Percentiles rank a stretch among this genome's conserved stretches.
These are phyloP conservation scores for Russula lepida DNA, from an alignment of 768 basidiomycete species.

Conservation along the genomic window DNA sequence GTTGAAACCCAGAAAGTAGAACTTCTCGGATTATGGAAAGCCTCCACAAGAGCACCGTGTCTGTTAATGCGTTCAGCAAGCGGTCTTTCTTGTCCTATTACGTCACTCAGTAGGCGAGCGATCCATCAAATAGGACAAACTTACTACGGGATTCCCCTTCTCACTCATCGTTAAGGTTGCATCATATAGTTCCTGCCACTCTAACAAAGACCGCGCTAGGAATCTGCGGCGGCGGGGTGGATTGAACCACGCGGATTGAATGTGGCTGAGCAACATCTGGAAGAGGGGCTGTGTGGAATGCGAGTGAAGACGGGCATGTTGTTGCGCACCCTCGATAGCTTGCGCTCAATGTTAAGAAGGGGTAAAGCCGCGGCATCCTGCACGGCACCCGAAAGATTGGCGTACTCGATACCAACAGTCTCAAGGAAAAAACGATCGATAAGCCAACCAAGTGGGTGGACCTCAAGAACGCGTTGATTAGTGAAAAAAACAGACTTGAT, in stretches of 20 bases:
- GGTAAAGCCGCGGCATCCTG: conserved; percentile 31
- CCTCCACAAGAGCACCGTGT: conserved; percentile 48
- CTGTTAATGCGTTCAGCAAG: conserved; percentile 30
- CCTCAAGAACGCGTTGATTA: conserved; percentile 2
- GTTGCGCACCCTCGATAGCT: conserved; percentile 30
- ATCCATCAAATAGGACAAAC: conserved; percentile 1
- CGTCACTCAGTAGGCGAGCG: background rate
- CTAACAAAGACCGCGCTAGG: conserved; percentile 51
- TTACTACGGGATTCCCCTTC: conserved; percentile 20
- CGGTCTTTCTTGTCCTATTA: conserved; percentile 18
- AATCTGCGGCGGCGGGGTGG: conserved; percentile 57
- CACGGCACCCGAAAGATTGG: conserved; percentile 35
- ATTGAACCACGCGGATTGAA: conserved; percentile 59
- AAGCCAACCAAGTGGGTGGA: conserved; percentile 53
- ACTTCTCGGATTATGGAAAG: conserved; percentile 56
- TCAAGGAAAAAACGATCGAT: conserved; percentile 43
- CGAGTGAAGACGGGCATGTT: background rate
- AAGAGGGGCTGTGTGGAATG: background rate
- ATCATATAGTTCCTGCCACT: conserved; percentile 62
- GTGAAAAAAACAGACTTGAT: conserved; percentile 3
- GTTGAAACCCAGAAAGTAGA: conserved; percentile 65
- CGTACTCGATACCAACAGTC: conserved; percentile 47
- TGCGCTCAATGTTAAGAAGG: conserved; percentile 35
- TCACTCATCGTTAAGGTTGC: conserved; percentile 28
- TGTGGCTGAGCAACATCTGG: conserved; percentile 51